A percentile compares a stretch with the other conserved stretches of the same genome.
These are phyloP conservation scores for Pseudogymnoascus sp. DNA, from an alignment of 2,329 filamentous ascomycete genomes.

Conservation along the genomic window DNA sequence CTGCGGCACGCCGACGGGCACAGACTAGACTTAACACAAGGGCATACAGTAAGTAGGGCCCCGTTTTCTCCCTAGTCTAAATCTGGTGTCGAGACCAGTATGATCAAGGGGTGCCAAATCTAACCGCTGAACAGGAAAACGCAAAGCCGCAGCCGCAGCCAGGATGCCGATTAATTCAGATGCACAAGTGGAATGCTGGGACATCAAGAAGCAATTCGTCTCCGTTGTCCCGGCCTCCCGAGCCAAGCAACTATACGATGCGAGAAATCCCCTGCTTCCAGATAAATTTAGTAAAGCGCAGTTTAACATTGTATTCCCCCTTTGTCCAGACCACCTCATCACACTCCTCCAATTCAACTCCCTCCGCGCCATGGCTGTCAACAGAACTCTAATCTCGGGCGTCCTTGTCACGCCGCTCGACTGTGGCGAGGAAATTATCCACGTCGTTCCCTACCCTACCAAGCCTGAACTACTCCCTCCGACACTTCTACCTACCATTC, in stretches of 20 bases:
- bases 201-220: constrained; percentile 28
- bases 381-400: constrained; percentile 31
- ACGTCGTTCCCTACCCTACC: constrained; percentile 27
- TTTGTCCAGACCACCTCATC: constrained; percentile 36
- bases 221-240: constrained; percentile 27
- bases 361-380: constrained; percentile 32
- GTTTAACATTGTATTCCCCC: constrained; percentile 31
- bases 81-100: not conserved
- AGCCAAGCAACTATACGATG: constrained; percentile 29
- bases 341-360: constrained; percentile 37
- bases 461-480: constrained; percentile 27
- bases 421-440: constrained; percentile 28
- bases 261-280: constrained; percentile 27
- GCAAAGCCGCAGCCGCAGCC: constrained; percentile 24
- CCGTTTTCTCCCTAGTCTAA: constrained; percentile 16
- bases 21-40: constrained; percentile 42
- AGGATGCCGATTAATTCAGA: constrained; percentile 25
- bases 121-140: constrained; percentile 28
- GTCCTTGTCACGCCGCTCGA: constrained; percentile 28
- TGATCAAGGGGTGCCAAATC: constrained; percentile 12
- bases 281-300: constrained; percentile 21
- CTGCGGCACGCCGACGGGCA: constrained; percentile 33
- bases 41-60: constrained; percentile 34
- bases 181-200: constrained; percentile 31
- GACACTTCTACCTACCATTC: constrained; percentile 32